Percentiles rank a stretch among this genome's conserved stretches.
These are phyloP conservation scores for Telfairia occidentalis DNA, from an alignment of 331 rosid species.

Conservation along the genomic window DNA sequence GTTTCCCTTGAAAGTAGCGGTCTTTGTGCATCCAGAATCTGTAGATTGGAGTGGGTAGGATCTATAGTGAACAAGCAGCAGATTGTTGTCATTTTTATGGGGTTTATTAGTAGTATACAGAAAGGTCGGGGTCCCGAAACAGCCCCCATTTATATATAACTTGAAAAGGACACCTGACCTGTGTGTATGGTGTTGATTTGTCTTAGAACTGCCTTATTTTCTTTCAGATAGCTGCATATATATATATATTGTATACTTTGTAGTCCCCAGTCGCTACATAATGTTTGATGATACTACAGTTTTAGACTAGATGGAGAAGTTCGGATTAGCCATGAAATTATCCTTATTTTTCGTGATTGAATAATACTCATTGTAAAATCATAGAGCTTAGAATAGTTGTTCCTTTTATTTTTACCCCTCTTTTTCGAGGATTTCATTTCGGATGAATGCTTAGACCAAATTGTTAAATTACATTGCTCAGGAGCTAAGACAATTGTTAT, in stretches of 20 bases:
- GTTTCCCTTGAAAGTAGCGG: background rate
- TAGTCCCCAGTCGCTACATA: background rate
- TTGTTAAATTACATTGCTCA: background rate
- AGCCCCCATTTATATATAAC: background rate
- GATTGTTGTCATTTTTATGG: background rate
- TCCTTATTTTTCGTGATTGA: background rate
- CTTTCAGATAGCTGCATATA: constrained; percentile 5
- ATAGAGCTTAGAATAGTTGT: background rate
- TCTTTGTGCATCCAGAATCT: constrained; percentile 1
- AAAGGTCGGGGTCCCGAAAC: background rate
- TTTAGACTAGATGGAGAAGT: constrained; percentile 3
- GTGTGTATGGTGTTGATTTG: background rate
- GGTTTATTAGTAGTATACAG: background rate
- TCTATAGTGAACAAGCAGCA: background rate
- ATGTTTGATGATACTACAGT: constrained; percentile 9
- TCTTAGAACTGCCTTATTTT: constrained; percentile 2
- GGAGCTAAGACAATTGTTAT: background rate
- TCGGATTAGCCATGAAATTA: background rate
- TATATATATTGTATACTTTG: constrained; percentile 3
- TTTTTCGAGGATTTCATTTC: background rate
- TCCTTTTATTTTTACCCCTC: too few species aligned
- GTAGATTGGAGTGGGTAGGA: background rate
- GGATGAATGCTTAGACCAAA: background rate
- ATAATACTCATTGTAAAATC: background rate
- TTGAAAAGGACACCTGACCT: background rate